Conservation (phyloP, 352 stramenopile species). For the Globisporangium okanoganense region DNA sequence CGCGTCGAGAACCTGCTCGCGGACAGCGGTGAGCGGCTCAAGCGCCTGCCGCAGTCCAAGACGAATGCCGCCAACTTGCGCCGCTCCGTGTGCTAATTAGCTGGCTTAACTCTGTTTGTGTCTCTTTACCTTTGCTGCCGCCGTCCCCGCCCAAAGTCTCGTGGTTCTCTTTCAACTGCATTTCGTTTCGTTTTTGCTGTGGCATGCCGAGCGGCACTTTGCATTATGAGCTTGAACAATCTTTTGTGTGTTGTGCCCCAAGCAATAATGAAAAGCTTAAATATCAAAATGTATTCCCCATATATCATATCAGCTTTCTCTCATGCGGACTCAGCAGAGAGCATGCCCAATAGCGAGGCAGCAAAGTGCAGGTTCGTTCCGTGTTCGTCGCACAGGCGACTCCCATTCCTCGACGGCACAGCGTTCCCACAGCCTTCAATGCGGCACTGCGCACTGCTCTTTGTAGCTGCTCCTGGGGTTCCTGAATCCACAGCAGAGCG, state of each 20-base stretch:
- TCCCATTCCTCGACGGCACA: neutral
- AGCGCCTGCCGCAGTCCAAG: slow-evolving; percentile 15
- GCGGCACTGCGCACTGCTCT: neutral
- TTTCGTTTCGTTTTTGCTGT: neutral
- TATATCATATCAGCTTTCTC: too few relatives aligned
- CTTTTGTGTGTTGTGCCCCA: neutral
- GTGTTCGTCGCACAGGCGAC: slow-evolving; percentile 16
- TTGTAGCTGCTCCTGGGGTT: neutral
- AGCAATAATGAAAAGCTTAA: neutral
- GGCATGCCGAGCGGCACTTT: slow-evolving; percentile 5
- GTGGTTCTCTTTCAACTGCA: neutral
- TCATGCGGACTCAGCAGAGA: slow-evolving; percentile 4
- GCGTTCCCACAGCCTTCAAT: slow-evolving; percentile 7
- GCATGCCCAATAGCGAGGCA: slow-evolving; percentile 17
- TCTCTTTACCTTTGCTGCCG: neutral
- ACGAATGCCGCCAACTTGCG: neutral
- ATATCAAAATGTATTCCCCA: too few relatives aligned
- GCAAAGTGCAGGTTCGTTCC: slow-evolving; percentile 12
- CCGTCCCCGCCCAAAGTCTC: neutral
- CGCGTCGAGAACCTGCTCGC: slow-evolving; percentile 60
- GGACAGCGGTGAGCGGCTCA: slow-evolving; percentile 34
- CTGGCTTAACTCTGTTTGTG: neutral
- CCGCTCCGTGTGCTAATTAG: slow-evolving; percentile 12
- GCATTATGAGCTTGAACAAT: slow-evolving; percentile 3
- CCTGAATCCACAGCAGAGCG: too few relatives aligned